These are phyloP conservation scores for Brassica napus DNA, from an alignment of 345 rosid species.

Conservation along the genomic window DNA sequence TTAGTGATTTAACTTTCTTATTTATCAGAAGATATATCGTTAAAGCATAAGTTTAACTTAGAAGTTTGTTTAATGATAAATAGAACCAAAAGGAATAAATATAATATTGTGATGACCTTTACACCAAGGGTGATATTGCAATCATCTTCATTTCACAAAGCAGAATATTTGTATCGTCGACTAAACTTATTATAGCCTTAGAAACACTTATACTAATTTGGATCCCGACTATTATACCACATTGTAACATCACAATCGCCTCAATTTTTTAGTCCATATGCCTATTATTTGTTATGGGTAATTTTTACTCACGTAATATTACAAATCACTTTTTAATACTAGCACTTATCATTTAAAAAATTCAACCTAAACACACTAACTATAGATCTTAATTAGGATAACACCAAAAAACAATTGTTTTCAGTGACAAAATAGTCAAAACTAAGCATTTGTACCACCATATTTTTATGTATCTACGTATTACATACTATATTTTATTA, in stretches of 20 bases:
- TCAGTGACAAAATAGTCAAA: background rate
- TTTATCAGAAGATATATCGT: background rate
- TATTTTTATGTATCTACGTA: background rate
- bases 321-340: background rate
- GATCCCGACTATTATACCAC: background rate
- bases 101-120: background rate
- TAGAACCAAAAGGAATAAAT: background rate
- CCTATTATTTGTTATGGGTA: background rate
- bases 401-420: background rate
- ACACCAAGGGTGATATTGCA: background rate
- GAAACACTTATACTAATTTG: background rate
- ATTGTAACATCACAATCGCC: background rate
- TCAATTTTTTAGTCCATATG: background rate
- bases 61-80: background rate
- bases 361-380: background rate
- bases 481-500: background rate
- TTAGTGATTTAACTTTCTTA: background rate
- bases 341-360: background rate
- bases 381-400: background rate
- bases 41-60: background rate
- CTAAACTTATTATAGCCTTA: background rate
- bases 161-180: background rate
- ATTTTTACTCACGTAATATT: background rate
- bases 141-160: background rate
- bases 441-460: background rate